Evolutionary conservation across 2,329 filamentous ascomycete genomes (phyloP), one percentile per base, ranked within the genome.

Genomic region (Camillea tinctor): DNA sequence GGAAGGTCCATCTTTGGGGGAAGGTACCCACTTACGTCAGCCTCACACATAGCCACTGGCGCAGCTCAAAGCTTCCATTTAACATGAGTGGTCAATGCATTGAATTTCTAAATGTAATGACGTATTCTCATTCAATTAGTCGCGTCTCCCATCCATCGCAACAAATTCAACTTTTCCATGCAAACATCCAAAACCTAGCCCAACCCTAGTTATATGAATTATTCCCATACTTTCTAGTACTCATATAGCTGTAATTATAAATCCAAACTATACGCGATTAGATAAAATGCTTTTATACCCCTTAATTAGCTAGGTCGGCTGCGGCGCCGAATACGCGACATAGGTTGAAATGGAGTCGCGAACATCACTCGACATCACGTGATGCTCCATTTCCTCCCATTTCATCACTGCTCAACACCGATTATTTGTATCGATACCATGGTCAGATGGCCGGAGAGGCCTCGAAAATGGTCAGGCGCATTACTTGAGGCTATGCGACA

Each of bases 331-430:
- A 11, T 21, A 56, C 69, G 65, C 68, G 69, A 51, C 54, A 20
- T 21, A 52, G 60, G 26, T 56, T 48, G 13, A 48, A 49, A 56
- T 21, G 17, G 30, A 26, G 58, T 68, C 69, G 58, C 69, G 69
- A 71, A 63, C 54, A 20, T 13, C 44, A 66, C 69, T 59, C 69
- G 68, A 67, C 61, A 61, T 22, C 69, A 71, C 68, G 68, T 71
- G 69, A 70, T 49, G 36, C 19, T 19, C 60, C 50, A 26, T 50
- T 19, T 21, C 22, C 30, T 26, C n/a, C 26, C 50, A n/a, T 60
- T 21, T 61, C 36, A n/a, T 24, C 56, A 20, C 52, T 53, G 23
- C 23, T 23, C 54, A 49, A 60, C 53, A 23, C 51, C 56, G 9
- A 36, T 44, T 11, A 52, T 50, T 58, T 56, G 48, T 26, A 62